These are phyloP conservation scores for Nothophytophthora sp. DNA, from an alignment of 352 stramenopile species.

Conservation along the genomic window DNA sequence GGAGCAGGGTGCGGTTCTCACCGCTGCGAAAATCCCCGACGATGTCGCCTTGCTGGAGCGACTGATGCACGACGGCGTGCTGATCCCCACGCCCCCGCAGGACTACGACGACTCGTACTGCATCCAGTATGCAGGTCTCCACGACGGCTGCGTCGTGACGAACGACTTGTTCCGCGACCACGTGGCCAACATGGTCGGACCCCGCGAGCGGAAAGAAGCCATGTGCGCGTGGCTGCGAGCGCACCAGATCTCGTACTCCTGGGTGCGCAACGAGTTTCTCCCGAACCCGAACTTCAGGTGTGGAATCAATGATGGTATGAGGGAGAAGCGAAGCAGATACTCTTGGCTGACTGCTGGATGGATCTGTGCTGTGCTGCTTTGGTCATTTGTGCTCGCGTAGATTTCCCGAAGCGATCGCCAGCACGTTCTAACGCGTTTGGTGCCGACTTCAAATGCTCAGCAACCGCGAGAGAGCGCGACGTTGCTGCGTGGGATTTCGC, in stretches of 20 bases:
- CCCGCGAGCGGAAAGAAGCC: constrained; percentile 55
- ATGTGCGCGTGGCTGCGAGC: constrained; percentile 66
- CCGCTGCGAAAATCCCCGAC: constrained; percentile 65
- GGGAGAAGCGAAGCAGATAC: too few relatives aligned
- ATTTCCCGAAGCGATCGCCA: constrained; percentile 13
- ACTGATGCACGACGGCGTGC: constrained; percentile 68
- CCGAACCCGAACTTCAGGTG: constrained; percentile 87
- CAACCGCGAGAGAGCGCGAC: too few relatives aligned
- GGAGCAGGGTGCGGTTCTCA: constrained; percentile 26
- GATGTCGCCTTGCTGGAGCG: constrained; percentile 65
- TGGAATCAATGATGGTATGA: neutral
- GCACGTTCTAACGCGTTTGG: constrained; percentile 12
- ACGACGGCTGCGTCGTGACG: constrained; percentile 83
- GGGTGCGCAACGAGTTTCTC: constrained; percentile 86
- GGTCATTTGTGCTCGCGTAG: constrained; percentile 4
- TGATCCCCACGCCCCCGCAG: constrained; percentile 82
- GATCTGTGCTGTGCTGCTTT: neutral
- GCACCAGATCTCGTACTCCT: constrained; percentile 89
- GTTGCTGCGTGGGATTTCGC: too few relatives aligned
- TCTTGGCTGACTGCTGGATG: too few relatives aligned
- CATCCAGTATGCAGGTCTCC: constrained; percentile 83
- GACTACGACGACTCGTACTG: constrained; percentile 92
- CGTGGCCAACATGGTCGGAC: constrained; percentile 63
- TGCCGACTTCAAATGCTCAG: too few relatives aligned
- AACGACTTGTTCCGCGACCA: constrained; percentile 90